These are phyloP conservation scores for Pleurotus citrinopileatus DNA, from an alignment of 768 basidiomycete species.

Conservation along the genomic window DNA sequence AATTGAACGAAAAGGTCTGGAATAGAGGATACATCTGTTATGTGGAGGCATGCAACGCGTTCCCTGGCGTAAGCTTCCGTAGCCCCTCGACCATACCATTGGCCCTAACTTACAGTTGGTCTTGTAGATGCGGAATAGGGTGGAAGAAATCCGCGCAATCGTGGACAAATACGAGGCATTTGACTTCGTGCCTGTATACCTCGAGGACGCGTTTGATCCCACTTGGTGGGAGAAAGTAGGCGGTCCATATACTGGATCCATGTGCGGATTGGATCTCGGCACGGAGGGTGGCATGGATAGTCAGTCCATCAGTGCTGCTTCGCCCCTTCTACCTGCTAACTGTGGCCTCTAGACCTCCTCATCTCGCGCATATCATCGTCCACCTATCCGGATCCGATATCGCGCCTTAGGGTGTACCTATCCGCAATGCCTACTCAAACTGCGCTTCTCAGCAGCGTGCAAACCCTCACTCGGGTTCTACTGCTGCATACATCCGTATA, in stretches of 20 bases:
- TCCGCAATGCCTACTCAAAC: slow-evolving; percentile 73
- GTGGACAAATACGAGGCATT: slow-evolving; percentile 47
- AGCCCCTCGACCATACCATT: slow-evolving; percentile 4
- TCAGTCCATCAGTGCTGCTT: slow-evolving; percentile 13
- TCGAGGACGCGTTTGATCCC: slow-evolving; percentile 74
- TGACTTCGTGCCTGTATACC: slow-evolving; percentile 58
- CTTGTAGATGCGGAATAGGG: slow-evolving; percentile 52
- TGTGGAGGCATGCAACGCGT: slow-evolving; percentile 63
- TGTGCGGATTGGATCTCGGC: slow-evolving; percentile 24
- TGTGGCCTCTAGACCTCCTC: slow-evolving; percentile 25
- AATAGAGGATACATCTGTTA: slow-evolving; percentile 60
- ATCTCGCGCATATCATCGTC: slow-evolving; percentile 22
- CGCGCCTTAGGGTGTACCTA: slow-evolving; percentile 49
- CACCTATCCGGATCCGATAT: slow-evolving; percentile 15
- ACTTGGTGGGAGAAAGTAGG: slow-evolving; percentile 61
- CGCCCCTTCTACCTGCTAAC: slow-evolving; percentile 1
- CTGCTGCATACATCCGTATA: slow-evolving; percentile 63
- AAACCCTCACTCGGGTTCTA: slow-evolving; percentile 62
- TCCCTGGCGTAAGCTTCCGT: slow-evolving; percentile 50
- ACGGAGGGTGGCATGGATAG: slow-evolving; percentile 58
- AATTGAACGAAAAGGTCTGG: slow-evolving; percentile 53
- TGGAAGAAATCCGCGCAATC: slow-evolving; percentile 44
- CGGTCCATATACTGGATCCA: slow-evolving; percentile 17
- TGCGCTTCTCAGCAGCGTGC: slow-evolving; percentile 56
- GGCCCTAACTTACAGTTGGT: no score